These are phyloP conservation scores for Zangia roseola DNA, from an alignment of 768 basidiomycete species.

Conservation along the genomic window DNA sequence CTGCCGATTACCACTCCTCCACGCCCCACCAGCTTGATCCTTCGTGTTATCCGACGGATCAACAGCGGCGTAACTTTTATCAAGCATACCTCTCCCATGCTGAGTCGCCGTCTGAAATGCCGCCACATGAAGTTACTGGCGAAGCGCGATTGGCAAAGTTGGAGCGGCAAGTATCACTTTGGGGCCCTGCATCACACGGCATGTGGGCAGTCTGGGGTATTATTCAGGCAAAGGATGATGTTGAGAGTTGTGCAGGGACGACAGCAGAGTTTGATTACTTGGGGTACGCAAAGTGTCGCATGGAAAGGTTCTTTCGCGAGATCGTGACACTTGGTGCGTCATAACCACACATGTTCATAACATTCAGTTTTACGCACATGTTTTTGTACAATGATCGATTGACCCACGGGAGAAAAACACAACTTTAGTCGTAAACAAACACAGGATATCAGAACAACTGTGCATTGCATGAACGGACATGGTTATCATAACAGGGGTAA, in stretches of 20 bases:
- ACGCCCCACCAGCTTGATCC: slow-evolving; percentile 65
- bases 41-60: slow-evolving; percentile 66
- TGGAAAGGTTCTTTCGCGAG: slow-evolving; percentile 61
- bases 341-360: slow-evolving; percentile 7
- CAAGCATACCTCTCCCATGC: slow-evolving; percentile 70
- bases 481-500: slow-evolving; percentile 39
- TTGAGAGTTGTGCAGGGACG: slow-evolving; percentile 47
- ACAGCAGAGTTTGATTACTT: slow-evolving; percentile 90
- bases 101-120: slow-evolving; percentile 26
- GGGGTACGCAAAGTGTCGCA: slow-evolving; percentile 69
- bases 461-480: slow-evolving; percentile 32
- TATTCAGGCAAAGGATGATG: slow-evolving; percentile 79
- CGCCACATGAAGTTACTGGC: slow-evolving; percentile 22
- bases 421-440: slow-evolving; percentile 46
- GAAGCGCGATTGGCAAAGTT: slow-evolving; percentile 55
- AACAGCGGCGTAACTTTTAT: slow-evolving; percentile 83
- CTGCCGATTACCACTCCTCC: slow-evolving; percentile 78
- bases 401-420: slow-evolving; percentile 28
- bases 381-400: not conserved
- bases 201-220: slow-evolving; percentile 97
- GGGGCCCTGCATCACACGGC: slow-evolving; percentile 89
- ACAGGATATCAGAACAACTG: slow-evolving; percentile 34
- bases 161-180: slow-evolving; percentile 77
- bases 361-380: not conserved
- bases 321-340: slow-evolving; percentile 44